Conservation (phyloP, 345 rosid genomes). For the Corchorus olitorius region DNA sequence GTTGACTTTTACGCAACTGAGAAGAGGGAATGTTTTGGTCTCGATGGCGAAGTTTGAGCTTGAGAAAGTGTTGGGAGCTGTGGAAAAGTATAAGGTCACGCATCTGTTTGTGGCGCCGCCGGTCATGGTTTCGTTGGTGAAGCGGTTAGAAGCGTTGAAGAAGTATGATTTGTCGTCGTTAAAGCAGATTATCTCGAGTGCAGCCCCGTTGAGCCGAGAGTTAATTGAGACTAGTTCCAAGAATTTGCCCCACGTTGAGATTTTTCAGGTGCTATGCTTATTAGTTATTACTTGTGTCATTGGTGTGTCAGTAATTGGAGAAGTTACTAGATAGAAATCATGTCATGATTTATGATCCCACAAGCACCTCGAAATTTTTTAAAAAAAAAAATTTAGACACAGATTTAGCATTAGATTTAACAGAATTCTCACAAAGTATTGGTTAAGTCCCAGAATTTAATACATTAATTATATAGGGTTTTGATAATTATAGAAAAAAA, state of each 20-base stretch:
- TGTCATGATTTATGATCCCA: too few species aligned
- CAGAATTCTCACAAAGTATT: too few species aligned
- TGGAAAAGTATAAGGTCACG: slow-evolving; percentile 42
- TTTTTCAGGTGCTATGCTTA: slow-evolving; percentile 32
- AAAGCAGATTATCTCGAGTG: slow-evolving; percentile 41
- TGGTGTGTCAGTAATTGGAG: too few species aligned
- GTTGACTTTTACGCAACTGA: slow-evolving; percentile 31
- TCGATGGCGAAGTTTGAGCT: slow-evolving; percentile 44
- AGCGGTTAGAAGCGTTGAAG: slow-evolving; percentile 22
- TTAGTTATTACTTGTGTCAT: not conserved
- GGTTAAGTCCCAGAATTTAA: too few species aligned
- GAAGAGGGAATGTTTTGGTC: slow-evolving; percentile 43
- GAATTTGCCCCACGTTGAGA: slow-evolving; percentile 31
- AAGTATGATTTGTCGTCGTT: slow-evolving; percentile 44
- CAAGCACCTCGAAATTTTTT: too few species aligned
- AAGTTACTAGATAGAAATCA: not conserved
- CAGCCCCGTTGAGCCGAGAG: slow-evolving; percentile 51
- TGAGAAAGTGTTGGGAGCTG: slow-evolving; percentile 34
- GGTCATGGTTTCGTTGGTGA: slow-evolving; percentile 40
- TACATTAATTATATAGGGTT: too few species aligned
- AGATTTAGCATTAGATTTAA: too few species aligned
- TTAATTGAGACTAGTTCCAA: slow-evolving; percentile 36
- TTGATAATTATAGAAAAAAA: too few species aligned
- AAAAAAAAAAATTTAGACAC: too few species aligned
- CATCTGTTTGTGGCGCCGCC: slow-evolving; percentile 45